Conservation (phyloP, 768 basidiomycete genomes). For the Piloderma croceum region DNA sequence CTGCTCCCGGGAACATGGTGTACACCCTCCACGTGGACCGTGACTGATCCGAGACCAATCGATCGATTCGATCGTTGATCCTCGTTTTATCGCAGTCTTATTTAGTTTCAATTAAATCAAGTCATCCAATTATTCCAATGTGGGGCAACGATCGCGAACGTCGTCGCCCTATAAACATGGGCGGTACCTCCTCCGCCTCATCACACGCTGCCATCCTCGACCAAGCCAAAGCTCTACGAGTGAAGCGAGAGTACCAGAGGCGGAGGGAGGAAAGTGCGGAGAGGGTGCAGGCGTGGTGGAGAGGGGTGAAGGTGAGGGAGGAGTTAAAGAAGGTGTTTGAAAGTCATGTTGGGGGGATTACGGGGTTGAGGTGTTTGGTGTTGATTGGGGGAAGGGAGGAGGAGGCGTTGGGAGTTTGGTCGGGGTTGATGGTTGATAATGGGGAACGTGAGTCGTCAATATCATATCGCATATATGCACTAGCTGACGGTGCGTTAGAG, state of each 20-base stretch:
- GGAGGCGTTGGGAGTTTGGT: slow-evolving; percentile 43
- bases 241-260: slow-evolving; percentile 51
- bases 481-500: slow-evolving; percentile 32
- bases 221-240: slow-evolving; percentile 54
- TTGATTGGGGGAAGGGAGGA: slow-evolving; percentile 54
- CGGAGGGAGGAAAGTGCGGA: slow-evolving; percentile 53
- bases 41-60: no score
- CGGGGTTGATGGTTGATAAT: slow-evolving; percentile 27
- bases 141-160: slow-evolving; percentile 47
- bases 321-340: slow-evolving; percentile 48
- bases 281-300: slow-evolving; percentile 67
- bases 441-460: no score
- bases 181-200: slow-evolving; percentile 50
- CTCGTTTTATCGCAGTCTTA: no score
- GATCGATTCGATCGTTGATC: no score
- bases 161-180: slow-evolving; percentile 72
- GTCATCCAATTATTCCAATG: slow-evolving; percentile 42
- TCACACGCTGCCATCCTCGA: slow-evolving; percentile 55
- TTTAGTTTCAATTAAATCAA: no score
- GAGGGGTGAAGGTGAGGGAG: slow-evolving; percentile 40
- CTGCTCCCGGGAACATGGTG: no score
- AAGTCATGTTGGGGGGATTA: slow-evolving; percentile 45
- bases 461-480: no score
- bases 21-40: no score
- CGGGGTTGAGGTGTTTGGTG: slow-evolving; percentile 59